Evolutionary conservation across 306 rosid species (phyloP).

Genomic region (Vicia villosa): DNA sequence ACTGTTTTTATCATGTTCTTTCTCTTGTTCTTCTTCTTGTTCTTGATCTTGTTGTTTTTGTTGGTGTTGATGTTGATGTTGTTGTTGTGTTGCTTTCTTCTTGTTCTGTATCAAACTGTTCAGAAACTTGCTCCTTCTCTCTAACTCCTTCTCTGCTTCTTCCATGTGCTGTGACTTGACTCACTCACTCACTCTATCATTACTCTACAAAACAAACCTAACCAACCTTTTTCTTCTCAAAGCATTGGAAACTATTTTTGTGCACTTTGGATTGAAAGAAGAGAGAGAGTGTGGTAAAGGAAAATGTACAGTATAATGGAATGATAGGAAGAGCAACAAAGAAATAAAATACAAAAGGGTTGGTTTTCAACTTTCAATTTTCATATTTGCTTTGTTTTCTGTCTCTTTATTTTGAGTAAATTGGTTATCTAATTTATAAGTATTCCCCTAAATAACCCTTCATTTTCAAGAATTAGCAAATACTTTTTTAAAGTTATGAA

Average conservation of each 20-base stretch:
- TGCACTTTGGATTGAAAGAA: slow-evolving; percentile 29
- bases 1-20: background rate
- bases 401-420: too few species aligned
- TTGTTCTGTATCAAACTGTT: slow-evolving; percentile 73
- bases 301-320: background rate
- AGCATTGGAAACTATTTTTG: slow-evolving; percentile 25
- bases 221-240: slow-evolving; percentile 21
- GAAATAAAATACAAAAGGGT: background rate
- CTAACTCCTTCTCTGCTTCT: slow-evolving; percentile 81
- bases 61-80: too few species aligned
- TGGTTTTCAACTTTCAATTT: background rate
- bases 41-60: slow-evolving; percentile 39
- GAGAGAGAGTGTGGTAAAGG: background rate
- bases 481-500: too few species aligned
- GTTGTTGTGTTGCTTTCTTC: slow-evolving; percentile 62
- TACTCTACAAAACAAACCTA: slow-evolving; percentile 22
- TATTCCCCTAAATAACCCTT: too few species aligned
- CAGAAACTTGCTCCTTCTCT: slow-evolving; percentile 85
- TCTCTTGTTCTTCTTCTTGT: slow-evolving; percentile 31
- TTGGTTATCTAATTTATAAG: too few species aligned
- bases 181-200: slow-evolving; percentile 33
- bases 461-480: too few species aligned
- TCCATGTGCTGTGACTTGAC: slow-evolving; percentile 52
- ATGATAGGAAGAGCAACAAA: slow-evolving; percentile 3
- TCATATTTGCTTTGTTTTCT: too few species aligned